phyloP scores from a whole-genome alignment of 257 asterid species.

The Scutellaria barbata region DNA sequence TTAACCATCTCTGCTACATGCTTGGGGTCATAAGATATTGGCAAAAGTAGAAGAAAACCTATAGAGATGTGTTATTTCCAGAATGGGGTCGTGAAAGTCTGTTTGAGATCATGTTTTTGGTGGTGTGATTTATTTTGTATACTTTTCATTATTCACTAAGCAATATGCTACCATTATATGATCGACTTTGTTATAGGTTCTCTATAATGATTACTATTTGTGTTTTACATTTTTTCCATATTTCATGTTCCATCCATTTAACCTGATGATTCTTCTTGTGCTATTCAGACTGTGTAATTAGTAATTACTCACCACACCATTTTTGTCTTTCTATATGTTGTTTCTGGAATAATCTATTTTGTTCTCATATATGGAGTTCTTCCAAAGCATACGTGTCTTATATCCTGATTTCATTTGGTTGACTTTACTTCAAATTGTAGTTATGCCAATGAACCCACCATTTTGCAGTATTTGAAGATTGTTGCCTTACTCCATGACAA shows the following conservation, averaged over 20 bases:
- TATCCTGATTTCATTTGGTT: conserved; percentile 23
- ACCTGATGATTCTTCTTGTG: background rate
- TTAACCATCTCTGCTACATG: background rate
- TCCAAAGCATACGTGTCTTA: background rate
- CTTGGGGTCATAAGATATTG: conserved; percentile 8
- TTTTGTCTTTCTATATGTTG: background rate
- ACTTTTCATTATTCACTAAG: background rate
- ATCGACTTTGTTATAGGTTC: conserved; percentile 1
- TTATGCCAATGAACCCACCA: conserved; percentile 69
- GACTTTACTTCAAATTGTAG: conserved; percentile 46
- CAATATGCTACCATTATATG: background rate
- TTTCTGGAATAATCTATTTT: conserved; percentile 3
- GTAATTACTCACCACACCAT: background rate
- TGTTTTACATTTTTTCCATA: background rate
- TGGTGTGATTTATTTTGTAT: background rate
- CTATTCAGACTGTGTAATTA: background rate
- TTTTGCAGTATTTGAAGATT: conserved; percentile 77
- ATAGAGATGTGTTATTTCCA: background rate
- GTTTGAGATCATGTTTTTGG: conserved; percentile 5
- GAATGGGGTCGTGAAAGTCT: background rate
- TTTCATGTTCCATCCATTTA: background rate
- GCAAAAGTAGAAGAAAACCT: conserved; percentile 11
- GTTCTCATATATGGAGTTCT: background rate
- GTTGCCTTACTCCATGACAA: conserved; percentile 79
- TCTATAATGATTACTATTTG: background rate